Percentiles rank a stretch among this genome's conserved stretches.
phyloP scores from a whole-genome alignment of 1,284 basidiomycete species.

The Stygiomarasmius scandens region DNA sequence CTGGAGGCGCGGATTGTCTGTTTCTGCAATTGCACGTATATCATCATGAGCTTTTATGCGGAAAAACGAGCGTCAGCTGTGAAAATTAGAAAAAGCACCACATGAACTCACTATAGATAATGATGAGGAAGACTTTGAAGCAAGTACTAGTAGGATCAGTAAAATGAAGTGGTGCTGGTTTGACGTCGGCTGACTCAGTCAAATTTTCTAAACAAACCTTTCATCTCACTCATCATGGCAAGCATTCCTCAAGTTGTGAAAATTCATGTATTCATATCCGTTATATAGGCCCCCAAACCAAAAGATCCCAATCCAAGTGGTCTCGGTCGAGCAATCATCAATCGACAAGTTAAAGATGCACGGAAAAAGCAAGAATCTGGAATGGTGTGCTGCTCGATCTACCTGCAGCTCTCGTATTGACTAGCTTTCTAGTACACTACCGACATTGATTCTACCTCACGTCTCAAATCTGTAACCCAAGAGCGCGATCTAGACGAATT shows the following conservation, averaged over 20 bases:
- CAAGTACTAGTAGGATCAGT: slow-evolving; percentile 56
- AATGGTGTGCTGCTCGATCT: slow-evolving; percentile 53
- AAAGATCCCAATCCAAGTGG: slow-evolving; percentile 72
- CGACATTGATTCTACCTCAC: slow-evolving; percentile 70
- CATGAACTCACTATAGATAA: slow-evolving; percentile 55
- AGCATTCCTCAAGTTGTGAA: background rate
- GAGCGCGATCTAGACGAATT: slow-evolving; percentile 97
- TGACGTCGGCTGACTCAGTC: background rate
- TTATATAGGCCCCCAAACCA: slow-evolving; percentile 47
- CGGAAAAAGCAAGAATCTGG: slow-evolving; percentile 71
- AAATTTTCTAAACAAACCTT: background rate
- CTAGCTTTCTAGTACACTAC: slow-evolving; percentile 66
- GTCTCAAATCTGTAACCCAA: slow-evolving; percentile 92
- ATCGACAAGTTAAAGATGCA: slow-evolving; percentile 84
- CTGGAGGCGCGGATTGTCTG: slow-evolving; percentile 30
- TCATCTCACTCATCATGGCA: slow-evolving; percentile 17
- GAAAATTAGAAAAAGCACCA: slow-evolving; percentile 17
- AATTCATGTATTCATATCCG: background rate
- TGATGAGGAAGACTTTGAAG: slow-evolving; percentile 54
- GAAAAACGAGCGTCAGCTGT: slow-evolving; percentile 61
- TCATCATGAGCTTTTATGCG: slow-evolving; percentile 63
- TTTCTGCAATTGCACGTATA: slow-evolving; percentile 43
- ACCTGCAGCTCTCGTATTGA: slow-evolving; percentile 4
- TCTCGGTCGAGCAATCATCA: slow-evolving; percentile 90
- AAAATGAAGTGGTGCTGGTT: slow-evolving; percentile 41